phyloP scores from a whole-genome alignment of 2,329 filamentous ascomycete genomes.

The Xylaria sp. region DNA sequence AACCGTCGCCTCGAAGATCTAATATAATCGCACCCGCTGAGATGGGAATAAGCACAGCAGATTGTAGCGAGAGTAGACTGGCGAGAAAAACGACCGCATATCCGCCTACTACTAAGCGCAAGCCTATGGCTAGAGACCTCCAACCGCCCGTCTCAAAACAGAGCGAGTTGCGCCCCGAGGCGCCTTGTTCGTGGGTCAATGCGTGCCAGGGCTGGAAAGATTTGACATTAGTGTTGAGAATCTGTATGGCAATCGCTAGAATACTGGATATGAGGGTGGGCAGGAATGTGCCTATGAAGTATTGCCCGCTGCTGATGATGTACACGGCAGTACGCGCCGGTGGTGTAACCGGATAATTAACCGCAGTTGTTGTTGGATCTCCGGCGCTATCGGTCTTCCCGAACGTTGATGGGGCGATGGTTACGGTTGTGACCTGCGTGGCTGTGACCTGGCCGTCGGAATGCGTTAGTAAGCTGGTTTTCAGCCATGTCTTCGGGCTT shows the following conservation, averaged over 20 bases:
- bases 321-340: conserved; percentile 16
- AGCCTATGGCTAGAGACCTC: conserved; percentile 38
- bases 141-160: conserved; percentile 44
- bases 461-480: conserved; percentile 28
- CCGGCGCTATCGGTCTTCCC: conserved; percentile 37
- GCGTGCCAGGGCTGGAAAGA: conserved; percentile 53
- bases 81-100: conserved; percentile 46
- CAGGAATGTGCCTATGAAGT: conserved; percentile 43
- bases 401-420: conserved; percentile 35
- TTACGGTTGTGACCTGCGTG: conserved; percentile 10
- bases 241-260: conserved; percentile 39
- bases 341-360: conserved; percentile 25
- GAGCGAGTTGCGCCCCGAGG: conserved; percentile 48
- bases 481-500: neutral
- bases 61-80: conserved; percentile 43
- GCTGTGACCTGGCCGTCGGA: conserved; percentile 35
- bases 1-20: conserved; percentile 45
- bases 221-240: conserved; percentile 43
- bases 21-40: conserved; percentile 47
- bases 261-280: conserved; percentile 41
- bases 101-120: conserved; percentile 41
- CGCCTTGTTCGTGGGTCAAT: conserved; percentile 48
- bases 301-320: conserved; percentile 29
- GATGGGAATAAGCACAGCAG: conserved; percentile 47
- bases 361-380: conserved; percentile 40